phyloP scores from a whole-genome alignment of 495 filamentous ascomycete genomes.

The Penicillium manginii region DNA sequence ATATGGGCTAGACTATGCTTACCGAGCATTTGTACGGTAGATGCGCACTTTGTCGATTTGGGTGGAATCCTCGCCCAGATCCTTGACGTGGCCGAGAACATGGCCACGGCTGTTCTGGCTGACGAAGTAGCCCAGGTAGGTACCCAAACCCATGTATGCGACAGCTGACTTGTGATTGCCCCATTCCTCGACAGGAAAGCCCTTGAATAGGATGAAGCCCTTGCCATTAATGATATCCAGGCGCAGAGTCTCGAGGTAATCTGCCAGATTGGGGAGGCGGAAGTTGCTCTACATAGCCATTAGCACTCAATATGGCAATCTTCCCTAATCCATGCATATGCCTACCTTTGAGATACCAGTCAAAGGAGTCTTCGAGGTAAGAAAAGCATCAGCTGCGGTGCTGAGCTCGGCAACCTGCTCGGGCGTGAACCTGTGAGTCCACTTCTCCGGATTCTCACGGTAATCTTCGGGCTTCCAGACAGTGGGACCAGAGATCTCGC shows the following conservation, averaged over 20 bases:
- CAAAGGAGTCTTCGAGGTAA: constrained; percentile 62
- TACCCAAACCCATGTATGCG: constrained; percentile 83
- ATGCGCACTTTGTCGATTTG: constrained; percentile 80
- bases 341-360: constrained; percentile 69
- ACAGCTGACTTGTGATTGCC: constrained; percentile 72
- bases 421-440: constrained; percentile 69
- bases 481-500: constrained; percentile 70
- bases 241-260: constrained; percentile 58
- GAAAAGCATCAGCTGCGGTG: constrained; percentile 66
- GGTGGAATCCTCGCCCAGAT: constrained; percentile 76
- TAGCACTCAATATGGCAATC: background rate
- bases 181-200: constrained; percentile 75
- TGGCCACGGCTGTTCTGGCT: constrained; percentile 81
- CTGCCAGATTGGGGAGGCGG: constrained; percentile 59
- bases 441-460: constrained; percentile 65
- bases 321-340: background rate
- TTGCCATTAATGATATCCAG: constrained; percentile 76
- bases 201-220: constrained; percentile 83
- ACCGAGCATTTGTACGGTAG: constrained; percentile 81
- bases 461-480: constrained; percentile 78
- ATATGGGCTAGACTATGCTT: constrained; percentile 23
- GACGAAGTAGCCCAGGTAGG: constrained; percentile 79
- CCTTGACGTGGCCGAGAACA: constrained; percentile 84
- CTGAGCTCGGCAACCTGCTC: constrained; percentile 70
- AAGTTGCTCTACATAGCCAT: constrained; percentile 38